Evolutionary conservation across 129 eudicot species (phyloP).

Genomic region (Chrysanthemum makinoi): DNA sequence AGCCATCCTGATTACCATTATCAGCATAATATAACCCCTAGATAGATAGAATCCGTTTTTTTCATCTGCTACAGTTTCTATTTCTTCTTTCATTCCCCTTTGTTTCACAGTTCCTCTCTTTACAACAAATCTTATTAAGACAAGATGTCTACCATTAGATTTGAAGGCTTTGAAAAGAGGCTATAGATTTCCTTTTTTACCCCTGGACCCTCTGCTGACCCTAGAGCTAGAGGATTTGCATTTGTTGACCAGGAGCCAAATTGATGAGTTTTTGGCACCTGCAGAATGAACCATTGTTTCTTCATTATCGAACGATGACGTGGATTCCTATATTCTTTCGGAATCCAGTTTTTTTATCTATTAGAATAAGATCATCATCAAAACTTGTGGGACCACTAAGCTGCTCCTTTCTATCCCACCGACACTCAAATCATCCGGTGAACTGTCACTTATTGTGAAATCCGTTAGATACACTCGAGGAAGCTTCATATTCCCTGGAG

Average conservation of each 20-base stretch:
- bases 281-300: conserved; percentile 89
- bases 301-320: conserved; percentile 50
- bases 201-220: conserved; percentile 49
- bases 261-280: conserved; percentile 69
- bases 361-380: conserved; percentile 66
- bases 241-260: conserved; percentile 55
- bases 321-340: conserved; percentile 83
- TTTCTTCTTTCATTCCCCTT: conserved; percentile 12
- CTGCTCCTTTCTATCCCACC: conserved; percentile 82
- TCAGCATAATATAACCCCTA: conserved; percentile 28
- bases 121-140: conserved; percentile 22
- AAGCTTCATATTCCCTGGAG: conserved; percentile 80
- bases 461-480: conserved; percentile 84
- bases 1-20: conserved; percentile 73
- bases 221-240: conserved; percentile 58
- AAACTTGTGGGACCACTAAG: conserved; percentile 93
- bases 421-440: conserved; percentile 52
- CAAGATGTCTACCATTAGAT: conserved; percentile 76
- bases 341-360: conserved; percentile 89
- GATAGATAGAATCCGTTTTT: conserved; percentile 9
- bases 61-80: conserved; percentile 21
- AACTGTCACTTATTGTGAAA: conserved; percentile 46
- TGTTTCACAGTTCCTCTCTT: conserved; percentile 22
- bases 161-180: conserved; percentile 91
- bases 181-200: conserved; percentile 62